A percentile compares a stretch with the other conserved stretches of the same genome.
phyloP scores from a whole-genome alignment of 495 filamentous ascomycete genomes.

The Aspergillus kassunensis region DNA sequence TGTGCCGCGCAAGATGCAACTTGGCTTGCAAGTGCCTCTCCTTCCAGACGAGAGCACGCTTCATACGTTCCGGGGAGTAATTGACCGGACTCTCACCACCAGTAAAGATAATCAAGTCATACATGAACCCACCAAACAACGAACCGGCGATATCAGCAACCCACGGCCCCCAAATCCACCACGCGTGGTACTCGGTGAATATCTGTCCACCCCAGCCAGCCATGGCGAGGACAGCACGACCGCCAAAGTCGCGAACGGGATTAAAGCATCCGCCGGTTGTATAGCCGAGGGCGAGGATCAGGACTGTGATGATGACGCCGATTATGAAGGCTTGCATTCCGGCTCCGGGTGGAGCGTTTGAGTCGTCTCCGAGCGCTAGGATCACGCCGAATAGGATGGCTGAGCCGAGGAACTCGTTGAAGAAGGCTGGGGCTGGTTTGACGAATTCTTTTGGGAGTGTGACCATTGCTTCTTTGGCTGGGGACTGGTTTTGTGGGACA shows the following conservation, averaged over 20 bases:
- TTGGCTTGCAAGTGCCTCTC: neutral
- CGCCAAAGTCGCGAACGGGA: conserved; percentile 54
- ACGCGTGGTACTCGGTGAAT: conserved; percentile 38
- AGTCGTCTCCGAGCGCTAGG: neutral
- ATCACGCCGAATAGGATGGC: conserved; percentile 33
- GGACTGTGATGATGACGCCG: conserved; percentile 37
- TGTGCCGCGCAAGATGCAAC: neutral
- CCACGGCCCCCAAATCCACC: conserved; percentile 54
- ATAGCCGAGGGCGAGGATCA: conserved; percentile 17
- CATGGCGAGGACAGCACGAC: conserved; percentile 47
- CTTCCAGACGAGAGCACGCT: conserved; percentile 6
- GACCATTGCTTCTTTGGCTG: conserved; percentile 27
- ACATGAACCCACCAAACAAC: conserved; percentile 46
- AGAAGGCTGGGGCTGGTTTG: conserved; percentile 50
- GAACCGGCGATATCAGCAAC: conserved; percentile 46
- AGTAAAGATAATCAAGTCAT: conserved; percentile 50
- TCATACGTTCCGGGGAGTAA: conserved; percentile 12
- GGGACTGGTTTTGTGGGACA: conserved; percentile 5
- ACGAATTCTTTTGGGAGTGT: conserved; percentile 24
- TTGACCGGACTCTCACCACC: conserved; percentile 47
- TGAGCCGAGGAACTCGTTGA: conserved; percentile 52
- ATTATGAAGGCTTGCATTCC: conserved; percentile 47
- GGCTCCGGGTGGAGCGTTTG: conserved; percentile 33
- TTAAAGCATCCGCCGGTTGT: conserved; percentile 47
- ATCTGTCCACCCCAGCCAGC: conserved; percentile 45